A percentile compares a stretch with the other conserved stretches of the same genome.
These are phyloP conservation scores for Syzygium grande DNA, from an alignment of 345 rosid species.

Conservation along the genomic window DNA sequence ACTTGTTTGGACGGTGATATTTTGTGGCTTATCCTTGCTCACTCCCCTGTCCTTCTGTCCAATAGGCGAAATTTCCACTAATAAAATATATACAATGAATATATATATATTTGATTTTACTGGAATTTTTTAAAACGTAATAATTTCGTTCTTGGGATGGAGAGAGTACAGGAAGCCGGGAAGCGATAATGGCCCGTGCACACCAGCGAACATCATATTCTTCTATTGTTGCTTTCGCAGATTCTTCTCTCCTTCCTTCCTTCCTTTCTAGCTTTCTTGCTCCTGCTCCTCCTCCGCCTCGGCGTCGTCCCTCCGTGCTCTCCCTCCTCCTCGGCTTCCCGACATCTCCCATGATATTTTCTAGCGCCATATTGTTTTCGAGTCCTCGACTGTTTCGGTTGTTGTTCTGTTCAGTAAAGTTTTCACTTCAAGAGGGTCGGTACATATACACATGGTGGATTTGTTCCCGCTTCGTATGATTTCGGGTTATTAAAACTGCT, in stretches of 20 bases:
- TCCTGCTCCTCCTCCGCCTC: not conserved
- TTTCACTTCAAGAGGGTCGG: not conserved
- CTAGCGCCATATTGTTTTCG: not conserved
- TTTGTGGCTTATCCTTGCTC: not conserved
- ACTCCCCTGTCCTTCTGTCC: not conserved
- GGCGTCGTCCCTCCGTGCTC: not conserved
- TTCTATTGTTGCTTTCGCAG: not conserved
- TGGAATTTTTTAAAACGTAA: not conserved
- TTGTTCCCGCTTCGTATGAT: not conserved
- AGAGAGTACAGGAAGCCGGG: not conserved
- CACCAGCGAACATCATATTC: not conserved
- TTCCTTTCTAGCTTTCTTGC: not conserved
- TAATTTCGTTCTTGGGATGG: not conserved
- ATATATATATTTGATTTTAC: not conserved
- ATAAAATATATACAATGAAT: not conserved
- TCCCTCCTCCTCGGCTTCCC: not conserved
- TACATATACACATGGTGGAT: not conserved
- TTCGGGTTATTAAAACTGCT: not conserved
- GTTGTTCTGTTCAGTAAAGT: not conserved
- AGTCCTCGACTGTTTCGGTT: not conserved
- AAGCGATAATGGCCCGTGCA: not conserved
- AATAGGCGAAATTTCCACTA: not conserved
- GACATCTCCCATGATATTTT: not conserved
- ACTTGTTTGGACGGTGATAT: not conserved
- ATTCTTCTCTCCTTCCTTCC: not conserved